phyloP scores from a whole-genome alignment of 345 rosid genomes.

The Streptanthus diversifolius region DNA sequence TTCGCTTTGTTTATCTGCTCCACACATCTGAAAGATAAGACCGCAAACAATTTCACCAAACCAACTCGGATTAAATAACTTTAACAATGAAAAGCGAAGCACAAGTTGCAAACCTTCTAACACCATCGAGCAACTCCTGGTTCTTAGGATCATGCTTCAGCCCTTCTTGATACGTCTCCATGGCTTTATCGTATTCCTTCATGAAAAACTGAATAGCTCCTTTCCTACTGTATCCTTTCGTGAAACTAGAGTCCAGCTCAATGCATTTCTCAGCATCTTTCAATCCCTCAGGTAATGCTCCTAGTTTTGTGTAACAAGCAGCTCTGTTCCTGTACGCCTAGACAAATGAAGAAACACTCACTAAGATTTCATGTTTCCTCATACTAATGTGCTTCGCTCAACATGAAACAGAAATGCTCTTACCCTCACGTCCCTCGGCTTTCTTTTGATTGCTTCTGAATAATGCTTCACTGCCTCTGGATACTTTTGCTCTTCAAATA shows the following conservation, averaged over 20 bases:
- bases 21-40: constrained; percentile 54
- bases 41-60: neutral
- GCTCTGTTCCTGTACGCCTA: constrained; percentile 94
- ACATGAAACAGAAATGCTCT: neutral
- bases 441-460: constrained; percentile 79
- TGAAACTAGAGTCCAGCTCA: constrained; percentile 85
- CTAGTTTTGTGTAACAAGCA: constrained; percentile 91
- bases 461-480: constrained; percentile 95
- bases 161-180: constrained; percentile 87
- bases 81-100: neutral
- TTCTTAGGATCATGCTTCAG: constrained; percentile 80
- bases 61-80: too few species aligned
- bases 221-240: constrained; percentile 89
- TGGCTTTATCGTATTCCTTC: constrained; percentile 90
- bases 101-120: constrained; percentile 51
- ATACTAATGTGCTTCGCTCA: neutral
- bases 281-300: constrained; percentile 90
- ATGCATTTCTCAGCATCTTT: constrained; percentile 98
- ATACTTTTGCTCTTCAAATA: constrained; percentile 80
- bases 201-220: constrained; percentile 91
- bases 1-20: constrained; percentile 82
- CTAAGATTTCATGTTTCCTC: neutral
- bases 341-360: neutral
- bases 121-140: constrained; percentile 89
- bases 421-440: constrained; percentile 74